Conservation (phyloP, 2,329 filamentous ascomycete species). For the Elsinoe necatrix region DNA sequence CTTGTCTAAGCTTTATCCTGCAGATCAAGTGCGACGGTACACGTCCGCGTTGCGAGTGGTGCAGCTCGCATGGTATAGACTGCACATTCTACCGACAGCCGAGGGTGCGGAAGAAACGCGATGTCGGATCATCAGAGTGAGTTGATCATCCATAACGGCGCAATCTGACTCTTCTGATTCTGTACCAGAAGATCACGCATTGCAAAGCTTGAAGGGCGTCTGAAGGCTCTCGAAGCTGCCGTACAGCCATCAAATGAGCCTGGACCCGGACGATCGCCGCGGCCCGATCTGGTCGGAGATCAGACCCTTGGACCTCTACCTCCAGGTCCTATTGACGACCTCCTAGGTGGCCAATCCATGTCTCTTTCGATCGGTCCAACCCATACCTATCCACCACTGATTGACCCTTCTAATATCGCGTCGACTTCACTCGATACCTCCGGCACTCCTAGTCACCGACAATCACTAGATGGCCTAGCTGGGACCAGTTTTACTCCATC, state of each 20-base stretch:
- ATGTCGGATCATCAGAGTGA: conserved; percentile 18
- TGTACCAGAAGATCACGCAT: neutral
- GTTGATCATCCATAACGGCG: neutral
- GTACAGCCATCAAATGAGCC: neutral
- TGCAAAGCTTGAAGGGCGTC: neutral
- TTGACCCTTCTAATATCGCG: neutral
- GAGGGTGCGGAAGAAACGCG: conserved; percentile 24
- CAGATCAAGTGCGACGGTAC: conserved; percentile 46
- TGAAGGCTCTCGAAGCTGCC: neutral
- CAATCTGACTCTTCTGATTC: neutral
- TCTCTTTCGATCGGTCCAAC: neutral
- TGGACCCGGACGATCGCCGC: neutral
- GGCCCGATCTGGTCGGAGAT: neutral
- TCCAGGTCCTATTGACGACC: neutral
- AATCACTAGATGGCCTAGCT: neutral
- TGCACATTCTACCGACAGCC: conserved; percentile 39
- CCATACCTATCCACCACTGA: neutral
- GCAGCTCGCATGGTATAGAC: conserved; percentile 39
- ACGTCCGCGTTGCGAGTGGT: conserved; percentile 43
- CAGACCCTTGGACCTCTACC: neutral
- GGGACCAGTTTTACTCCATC: neutral
- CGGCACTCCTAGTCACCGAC: neutral
- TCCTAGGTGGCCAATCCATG: neutral
- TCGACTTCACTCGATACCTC: neutral
- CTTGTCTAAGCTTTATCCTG: neutral